Evolutionary conservation across 495 filamentous ascomycete species (phyloP).

Genomic region (Chaetomium fimeti): DNA sequence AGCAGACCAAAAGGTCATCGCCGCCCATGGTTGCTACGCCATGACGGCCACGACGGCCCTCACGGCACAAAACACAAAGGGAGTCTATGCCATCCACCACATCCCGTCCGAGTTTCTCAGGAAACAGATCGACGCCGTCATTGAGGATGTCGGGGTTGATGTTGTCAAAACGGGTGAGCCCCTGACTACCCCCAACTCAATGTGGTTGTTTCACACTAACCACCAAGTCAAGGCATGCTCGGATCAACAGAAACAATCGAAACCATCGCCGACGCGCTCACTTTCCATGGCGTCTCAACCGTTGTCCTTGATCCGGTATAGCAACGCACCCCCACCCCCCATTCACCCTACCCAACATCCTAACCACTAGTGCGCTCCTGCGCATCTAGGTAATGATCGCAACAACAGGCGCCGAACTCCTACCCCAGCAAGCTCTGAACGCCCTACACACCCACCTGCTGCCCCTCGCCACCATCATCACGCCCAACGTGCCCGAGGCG

Average conservation of each 20-base stretch:
- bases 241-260: conserved; percentile 74
- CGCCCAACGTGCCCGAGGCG: conserved; percentile 92
- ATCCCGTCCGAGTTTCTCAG: conserved; percentile 74
- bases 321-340: neutral
- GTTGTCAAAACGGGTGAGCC: conserved; percentile 83
- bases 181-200: conserved; percentile 6
- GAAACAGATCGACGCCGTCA: conserved; percentile 79
- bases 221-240: conserved; percentile 70
- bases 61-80: conserved; percentile 90
- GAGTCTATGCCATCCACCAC: conserved; percentile 77
- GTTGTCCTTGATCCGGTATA: conserved; percentile 82
- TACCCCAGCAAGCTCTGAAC: conserved; percentile 67
- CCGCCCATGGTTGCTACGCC: conserved; percentile 87
- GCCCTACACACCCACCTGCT: conserved; percentile 65
- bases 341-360: neutral
- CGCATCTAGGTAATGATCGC: conserved; percentile 80
- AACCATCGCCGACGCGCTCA: conserved; percentile 67
- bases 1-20: conserved; percentile 92
- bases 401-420: conserved; percentile 73
- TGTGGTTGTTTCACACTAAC: neutral
- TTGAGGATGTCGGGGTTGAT: conserved; percentile 82
- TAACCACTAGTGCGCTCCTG: neutral
- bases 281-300: conserved; percentile 55
- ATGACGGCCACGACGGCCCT: conserved; percentile 96
- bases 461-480: conserved; percentile 75